Percentiles rank a stretch among this genome's conserved stretches.
phyloP scores from a whole-genome alignment of 23 red algal species.

The Cyanidioschyzon merolae region DNA sequence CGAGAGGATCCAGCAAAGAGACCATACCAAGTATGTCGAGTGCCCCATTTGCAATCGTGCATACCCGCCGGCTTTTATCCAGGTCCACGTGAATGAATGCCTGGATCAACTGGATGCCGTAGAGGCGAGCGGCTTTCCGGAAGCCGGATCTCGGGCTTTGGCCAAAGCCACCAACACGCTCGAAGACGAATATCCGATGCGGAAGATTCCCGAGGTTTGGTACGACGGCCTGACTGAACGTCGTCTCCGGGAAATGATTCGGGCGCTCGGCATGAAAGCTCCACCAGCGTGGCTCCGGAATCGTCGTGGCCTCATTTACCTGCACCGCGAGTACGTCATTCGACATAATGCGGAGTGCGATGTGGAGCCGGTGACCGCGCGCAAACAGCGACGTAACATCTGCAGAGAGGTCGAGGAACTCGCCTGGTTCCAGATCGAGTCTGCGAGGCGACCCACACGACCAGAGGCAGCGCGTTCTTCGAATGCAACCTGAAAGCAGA shows the following conservation, averaged over 20 bases:
- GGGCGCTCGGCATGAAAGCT: neutral
- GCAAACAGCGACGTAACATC: neutral
- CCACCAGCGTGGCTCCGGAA: neutral
- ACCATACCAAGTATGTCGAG: neutral
- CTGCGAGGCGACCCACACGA: neutral
- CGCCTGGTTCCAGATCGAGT: neutral
- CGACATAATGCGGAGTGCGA: neutral
- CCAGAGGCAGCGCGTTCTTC: no score
- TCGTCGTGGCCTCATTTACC: neutral
- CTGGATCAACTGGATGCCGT: neutral
- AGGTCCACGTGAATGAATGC: neutral
- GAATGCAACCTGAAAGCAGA: no score
- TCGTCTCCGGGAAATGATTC: neutral
- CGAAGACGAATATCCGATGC: neutral
- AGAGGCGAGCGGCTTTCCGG: neutral
- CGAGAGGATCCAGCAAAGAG: neutral
- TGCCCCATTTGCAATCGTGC: neutral
- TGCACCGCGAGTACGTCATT: neutral
- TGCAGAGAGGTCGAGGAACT: conserved; percentile 1
- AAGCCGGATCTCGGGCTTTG: neutral
- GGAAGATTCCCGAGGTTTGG: neutral
- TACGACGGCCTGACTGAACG: neutral
- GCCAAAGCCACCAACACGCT: neutral
- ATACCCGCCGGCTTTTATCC: neutral
- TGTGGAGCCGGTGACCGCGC: neutral